Conservation (phyloP, 192 early-diverging fungal genomes). For the Spizellomyces punctatus region DNA sequence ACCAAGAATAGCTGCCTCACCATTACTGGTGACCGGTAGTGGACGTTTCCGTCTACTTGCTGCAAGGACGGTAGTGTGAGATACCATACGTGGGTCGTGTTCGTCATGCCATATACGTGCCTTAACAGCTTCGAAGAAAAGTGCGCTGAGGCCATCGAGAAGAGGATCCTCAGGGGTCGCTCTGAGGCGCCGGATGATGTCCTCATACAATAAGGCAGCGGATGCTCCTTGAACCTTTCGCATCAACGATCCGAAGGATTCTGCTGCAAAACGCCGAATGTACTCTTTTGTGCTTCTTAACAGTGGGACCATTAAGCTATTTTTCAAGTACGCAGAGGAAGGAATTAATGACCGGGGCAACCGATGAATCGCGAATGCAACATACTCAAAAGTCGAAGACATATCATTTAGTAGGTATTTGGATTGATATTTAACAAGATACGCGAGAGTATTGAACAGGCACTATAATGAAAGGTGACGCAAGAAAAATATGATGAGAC, state of each 20-base stretch:
- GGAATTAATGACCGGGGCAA: not conserved
- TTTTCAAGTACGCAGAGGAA: conserved; percentile 55
- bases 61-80: conserved; percentile 38
- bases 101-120: too few relatives aligned
- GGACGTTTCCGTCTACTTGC: conserved; percentile 57
- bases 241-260: conserved; percentile 88
- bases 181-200: too few relatives aligned
- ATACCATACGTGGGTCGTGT: too few relatives aligned
- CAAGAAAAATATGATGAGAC: too few relatives aligned
- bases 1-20: conserved; percentile 31
- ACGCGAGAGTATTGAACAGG: conserved; percentile 84
- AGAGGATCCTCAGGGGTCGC: too few relatives aligned
- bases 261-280: conserved; percentile 86
- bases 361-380: not conserved
- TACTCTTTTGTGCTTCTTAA: conserved; percentile 74
- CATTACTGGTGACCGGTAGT: conserved; percentile 55
- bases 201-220: too few relatives aligned
- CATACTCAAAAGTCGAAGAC: conserved; percentile 71
- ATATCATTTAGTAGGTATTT: conserved; percentile 71
- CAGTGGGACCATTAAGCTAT: conserved; percentile 46
- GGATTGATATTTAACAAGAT: conserved; percentile 88
- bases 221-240: conserved; percentile 70
- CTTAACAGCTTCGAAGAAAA: conserved; percentile 78
- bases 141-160: conserved; percentile 71
- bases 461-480: too few relatives aligned